Evolutionary conservation across 1,139 yeast genomes (phyloP), one percentile per base, ranked within the genome.

Genomic region (Meyerozyma smithsonii): DNA sequence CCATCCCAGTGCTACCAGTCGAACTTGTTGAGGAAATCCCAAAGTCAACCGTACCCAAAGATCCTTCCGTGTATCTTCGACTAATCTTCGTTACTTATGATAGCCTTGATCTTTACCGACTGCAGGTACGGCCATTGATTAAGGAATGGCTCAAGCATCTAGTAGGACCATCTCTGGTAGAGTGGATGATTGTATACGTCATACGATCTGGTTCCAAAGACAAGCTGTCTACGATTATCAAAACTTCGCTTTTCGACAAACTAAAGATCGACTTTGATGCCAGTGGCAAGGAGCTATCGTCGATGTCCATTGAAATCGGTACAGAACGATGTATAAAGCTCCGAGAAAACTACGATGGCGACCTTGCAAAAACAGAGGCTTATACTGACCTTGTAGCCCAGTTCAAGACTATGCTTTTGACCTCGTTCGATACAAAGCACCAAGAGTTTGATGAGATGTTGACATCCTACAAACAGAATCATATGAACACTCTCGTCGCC

Each of bases 71-170:
- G 0, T 81, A 82, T 48, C 63, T 84, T 32, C 75, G 85, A 44
- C 53, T 89, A 12, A 82, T 90, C 68, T 74, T 90, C 44, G 72
- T 92, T 6, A 74, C 75, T 43, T 76, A 83, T 44, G 81, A 79
- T 8, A 77, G 75, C 34, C 60, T 81, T 30, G 97, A 90, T 14
- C 77, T 77, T 2, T 92, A 92, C 58, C 71, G 95, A 47, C 63
- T 83, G 1, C 85, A 83, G 50, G 89, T 84, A 0, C 73, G 98
- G 36, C 95, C 95, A 1, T 68, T 88, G 51, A 77, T 90, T 23
- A 72, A 74, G 40, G 95, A 85, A 52, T 92, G 98, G 98, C 66
- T 86, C 26, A 67, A 69, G 38, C 62, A 72, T 14, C 62, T 72
- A 38, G 76, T 83, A 8, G 36, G 64, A 56, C 40, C 61, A 53